Base-by-base conservation (phyloP, 2,329 filamentous ascomycete genomes). In the Cercospora janseana region DNA sequence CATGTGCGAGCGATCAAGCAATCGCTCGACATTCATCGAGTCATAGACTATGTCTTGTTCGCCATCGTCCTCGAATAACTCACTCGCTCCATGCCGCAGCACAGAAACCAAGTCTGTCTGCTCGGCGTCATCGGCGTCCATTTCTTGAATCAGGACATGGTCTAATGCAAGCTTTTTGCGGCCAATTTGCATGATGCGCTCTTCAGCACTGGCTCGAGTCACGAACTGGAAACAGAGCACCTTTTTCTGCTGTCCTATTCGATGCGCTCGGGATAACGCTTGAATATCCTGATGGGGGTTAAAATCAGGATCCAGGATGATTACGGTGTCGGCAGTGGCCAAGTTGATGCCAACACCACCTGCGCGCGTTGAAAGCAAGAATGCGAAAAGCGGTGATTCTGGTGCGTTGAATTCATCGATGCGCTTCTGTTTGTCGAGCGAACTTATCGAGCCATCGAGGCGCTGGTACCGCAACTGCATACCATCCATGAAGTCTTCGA, bases 231-330 rank as follows among this genome's bases (percentile, higher is more conserved):
- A 95, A 58, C 94, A 95, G 1, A 98, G 78, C 0, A 98, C 93
- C 62, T 94, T 96, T 59, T 93, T 90, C 69, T 90, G 89, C 70
- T 98, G 94, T 0, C 94, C 94, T 56, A 98, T 97, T 20, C 93
- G 86, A 69, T 98, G 93, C 13, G 92, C 93, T 58, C 94, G 84
- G 23, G 92, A 95, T 23, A 98, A 78, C 0, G 93, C 93, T 68
- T 98, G 93, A 31, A 98, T 87, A 63, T 98, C 94, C 69, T 98
- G 93, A 65, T 98, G 93, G 0, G 93, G 93, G 55, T 98, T 98
- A 75, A 95, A 97, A 65, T 98, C 93, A 0, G 89, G 89, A 62
- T 98, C 91, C 59, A 97, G 82, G 58, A 98, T 96, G 58, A 98
- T 96, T 54, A 98, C 94, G 0, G 93, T 98, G 65, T 98, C 93